A percentile compares a stretch with the other conserved stretches of the same genome.
These are phyloP conservation scores for Erigeron canadensis DNA, from an alignment of 129 eudicot species.

Conservation along the genomic window DNA sequence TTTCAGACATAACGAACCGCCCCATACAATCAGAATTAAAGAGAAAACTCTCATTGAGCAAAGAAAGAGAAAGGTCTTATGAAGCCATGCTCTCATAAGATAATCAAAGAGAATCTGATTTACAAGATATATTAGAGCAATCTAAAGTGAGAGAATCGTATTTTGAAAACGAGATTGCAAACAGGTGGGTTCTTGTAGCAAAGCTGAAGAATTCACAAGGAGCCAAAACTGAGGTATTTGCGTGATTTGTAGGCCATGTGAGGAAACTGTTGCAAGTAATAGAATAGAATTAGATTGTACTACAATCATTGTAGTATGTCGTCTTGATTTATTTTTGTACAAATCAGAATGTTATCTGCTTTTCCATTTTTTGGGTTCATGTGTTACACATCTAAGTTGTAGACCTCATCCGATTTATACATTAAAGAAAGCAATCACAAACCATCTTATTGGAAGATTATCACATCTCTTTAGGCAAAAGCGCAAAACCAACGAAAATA, in stretches of 20 bases:
- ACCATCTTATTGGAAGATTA: no score
- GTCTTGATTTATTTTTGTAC: background rate
- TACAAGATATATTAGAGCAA: constrained; percentile 69
- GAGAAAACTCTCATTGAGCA: constrained; percentile 70
- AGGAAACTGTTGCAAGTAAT: constrained; percentile 17
- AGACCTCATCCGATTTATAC: no score
- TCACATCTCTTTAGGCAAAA: no score
- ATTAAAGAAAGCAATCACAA: no score
- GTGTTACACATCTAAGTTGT: no score
- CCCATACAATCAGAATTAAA: constrained; percentile 51
- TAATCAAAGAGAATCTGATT: constrained; percentile 60
- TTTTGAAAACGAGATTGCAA: constrained; percentile 92
- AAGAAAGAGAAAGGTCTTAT: constrained; percentile 72
- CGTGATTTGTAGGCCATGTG: background rate
- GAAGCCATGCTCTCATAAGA: constrained; percentile 76
- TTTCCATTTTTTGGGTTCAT: background rate
- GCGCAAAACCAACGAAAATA: no score
- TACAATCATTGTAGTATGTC: constrained; percentile 22
- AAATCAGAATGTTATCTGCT: constrained; percentile 10
- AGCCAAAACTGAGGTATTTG: constrained; percentile 22
- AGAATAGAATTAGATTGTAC: constrained; percentile 18
- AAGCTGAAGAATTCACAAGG: constrained; percentile 79
- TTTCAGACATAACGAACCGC: constrained; percentile 56
- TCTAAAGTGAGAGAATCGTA: constrained; percentile 88
- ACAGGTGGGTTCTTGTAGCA: constrained; percentile 96